These are phyloP conservation scores for Digitaria exilis DNA, from an alignment of 202 grass and related monocot genomes.

Conservation along the genomic window DNA sequence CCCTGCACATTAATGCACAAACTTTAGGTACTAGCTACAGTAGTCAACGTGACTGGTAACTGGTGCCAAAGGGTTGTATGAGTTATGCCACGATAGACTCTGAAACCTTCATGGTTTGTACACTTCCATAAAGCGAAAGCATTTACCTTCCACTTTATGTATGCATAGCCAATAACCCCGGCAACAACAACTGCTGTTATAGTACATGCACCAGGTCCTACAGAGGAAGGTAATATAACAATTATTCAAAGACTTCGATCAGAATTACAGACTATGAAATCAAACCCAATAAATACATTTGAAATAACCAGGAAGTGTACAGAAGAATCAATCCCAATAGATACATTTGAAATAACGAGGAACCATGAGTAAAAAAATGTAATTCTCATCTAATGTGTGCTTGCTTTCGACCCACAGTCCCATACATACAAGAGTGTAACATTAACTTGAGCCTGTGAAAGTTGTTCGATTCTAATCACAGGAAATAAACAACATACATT, in stretches of 20 bases:
- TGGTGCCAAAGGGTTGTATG: neutral
- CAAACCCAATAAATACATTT: neutral
- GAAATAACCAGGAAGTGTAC: neutral
- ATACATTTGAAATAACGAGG: no score
- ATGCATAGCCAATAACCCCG: conserved; percentile 63
- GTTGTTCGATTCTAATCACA: neutral
- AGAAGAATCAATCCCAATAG: no score
- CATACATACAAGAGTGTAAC: neutral
- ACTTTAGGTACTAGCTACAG: neutral
- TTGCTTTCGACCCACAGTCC: neutral
- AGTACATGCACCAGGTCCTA: conserved; percentile 42
- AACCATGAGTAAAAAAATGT: neutral
- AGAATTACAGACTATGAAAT: neutral
- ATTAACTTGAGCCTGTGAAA: conserved; percentile 1
- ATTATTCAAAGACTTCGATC: neutral
- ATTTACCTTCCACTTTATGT: conserved; percentile 86
- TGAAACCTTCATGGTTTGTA: neutral
- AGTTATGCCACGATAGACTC: neutral
- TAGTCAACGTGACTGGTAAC: neutral
- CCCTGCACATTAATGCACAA: conserved; percentile 49
- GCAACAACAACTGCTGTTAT: conserved; percentile 57
- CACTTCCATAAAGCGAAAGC: neutral
- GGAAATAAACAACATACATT: neutral
- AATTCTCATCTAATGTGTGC: neutral
- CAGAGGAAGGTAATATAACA: conserved; percentile 28